Conservation (phyloP, 1,139 yeast genomes). For the Debaryomyces singareniensis region DNA sequence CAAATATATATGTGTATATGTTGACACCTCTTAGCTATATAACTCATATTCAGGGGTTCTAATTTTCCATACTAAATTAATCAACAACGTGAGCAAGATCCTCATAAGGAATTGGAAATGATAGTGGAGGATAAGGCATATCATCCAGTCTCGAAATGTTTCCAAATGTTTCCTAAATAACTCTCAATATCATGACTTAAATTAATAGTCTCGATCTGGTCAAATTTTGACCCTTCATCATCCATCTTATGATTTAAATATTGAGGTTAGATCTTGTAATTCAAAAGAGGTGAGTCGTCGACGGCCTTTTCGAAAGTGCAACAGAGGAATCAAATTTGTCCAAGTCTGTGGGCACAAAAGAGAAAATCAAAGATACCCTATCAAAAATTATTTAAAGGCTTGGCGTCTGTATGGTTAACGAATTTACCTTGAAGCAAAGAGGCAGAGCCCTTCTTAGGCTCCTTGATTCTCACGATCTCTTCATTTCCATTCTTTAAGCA, state of each 20-base stretch:
- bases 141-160: slow-evolving; percentile 32
- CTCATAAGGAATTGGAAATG: slow-evolving; percentile 8
- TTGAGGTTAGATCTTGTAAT: slow-evolving; percentile 36
- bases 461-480: slow-evolving; percentile 8
- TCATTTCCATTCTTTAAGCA: slow-evolving; percentile 22
- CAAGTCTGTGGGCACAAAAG: slow-evolving; percentile 37
- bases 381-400: slow-evolving; percentile 25
- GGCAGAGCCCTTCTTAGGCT: slow-evolving; percentile 23
- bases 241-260: slow-evolving; percentile 34
- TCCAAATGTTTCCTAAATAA: slow-evolving; percentile 31
- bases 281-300: slow-evolving; percentile 26
- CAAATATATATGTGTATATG: no score
- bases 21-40: no score
- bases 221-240: slow-evolving; percentile 22
- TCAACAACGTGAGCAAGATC: no score
- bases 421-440: slow-evolving; percentile 41
- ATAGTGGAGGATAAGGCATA: slow-evolving; percentile 15
- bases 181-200: slow-evolving; percentile 27
- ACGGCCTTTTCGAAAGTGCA: slow-evolving; percentile 35
- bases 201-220: slow-evolving; percentile 28
- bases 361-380: slow-evolving; percentile 29
- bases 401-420: slow-evolving; percentile 15
- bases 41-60: no score
- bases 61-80: no score
- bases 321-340: slow-evolving; percentile 30